Evolutionary conservation across 768 basidiomycete species (phyloP).

Genomic region (Amyloporia xantha): DNA sequence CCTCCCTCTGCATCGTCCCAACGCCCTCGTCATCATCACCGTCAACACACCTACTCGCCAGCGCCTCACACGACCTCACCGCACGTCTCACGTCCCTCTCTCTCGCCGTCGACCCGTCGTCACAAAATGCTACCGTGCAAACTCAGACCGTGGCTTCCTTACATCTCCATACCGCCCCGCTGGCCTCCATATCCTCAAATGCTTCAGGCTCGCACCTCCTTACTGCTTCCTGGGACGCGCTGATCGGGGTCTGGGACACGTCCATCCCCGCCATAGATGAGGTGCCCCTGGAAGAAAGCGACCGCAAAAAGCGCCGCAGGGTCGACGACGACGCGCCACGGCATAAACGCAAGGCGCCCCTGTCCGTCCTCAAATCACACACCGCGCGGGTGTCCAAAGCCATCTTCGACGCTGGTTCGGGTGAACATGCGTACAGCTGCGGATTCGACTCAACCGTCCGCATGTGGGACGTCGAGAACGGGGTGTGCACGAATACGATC

Average conservation of each 20-base stretch:
- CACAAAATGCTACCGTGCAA: neutral
- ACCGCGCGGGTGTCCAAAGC: constrained; percentile 74
- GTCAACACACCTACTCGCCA: constrained; percentile 44
- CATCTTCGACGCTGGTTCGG: constrained; percentile 38
- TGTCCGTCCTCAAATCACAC: constrained; percentile 75
- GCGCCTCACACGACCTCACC: constrained; percentile 74
- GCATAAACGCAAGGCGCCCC: constrained; percentile 59
- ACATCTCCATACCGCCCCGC: constrained; percentile 74
- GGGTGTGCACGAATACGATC: constrained; percentile 63
- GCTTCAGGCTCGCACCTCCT: constrained; percentile 56
- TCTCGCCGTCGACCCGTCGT: constrained; percentile 12
- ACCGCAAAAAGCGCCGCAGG: constrained; percentile 57
- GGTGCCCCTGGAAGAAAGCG: constrained; percentile 35
- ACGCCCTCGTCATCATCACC: constrained; percentile 17
- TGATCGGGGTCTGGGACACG: constrained; percentile 79
- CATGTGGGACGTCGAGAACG: constrained; percentile 79
- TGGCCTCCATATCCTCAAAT: constrained; percentile 64
- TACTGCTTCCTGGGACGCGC: constrained; percentile 82
- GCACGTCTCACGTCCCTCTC: constrained; percentile 44
- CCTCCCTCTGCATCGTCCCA: constrained; percentile 54
- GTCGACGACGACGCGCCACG: constrained; percentile 30
- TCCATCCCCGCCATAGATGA: constrained; percentile 58
- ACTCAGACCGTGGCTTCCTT: constrained; percentile 51
- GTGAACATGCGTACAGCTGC: constrained; percentile 55
- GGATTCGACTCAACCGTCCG: constrained; percentile 90